Percentiles rank a stretch among this genome's conserved stretches.
Evolutionary conservation across 169 alveolate species (phyloP).

Genomic region (Plasmodium berghei): DNA sequence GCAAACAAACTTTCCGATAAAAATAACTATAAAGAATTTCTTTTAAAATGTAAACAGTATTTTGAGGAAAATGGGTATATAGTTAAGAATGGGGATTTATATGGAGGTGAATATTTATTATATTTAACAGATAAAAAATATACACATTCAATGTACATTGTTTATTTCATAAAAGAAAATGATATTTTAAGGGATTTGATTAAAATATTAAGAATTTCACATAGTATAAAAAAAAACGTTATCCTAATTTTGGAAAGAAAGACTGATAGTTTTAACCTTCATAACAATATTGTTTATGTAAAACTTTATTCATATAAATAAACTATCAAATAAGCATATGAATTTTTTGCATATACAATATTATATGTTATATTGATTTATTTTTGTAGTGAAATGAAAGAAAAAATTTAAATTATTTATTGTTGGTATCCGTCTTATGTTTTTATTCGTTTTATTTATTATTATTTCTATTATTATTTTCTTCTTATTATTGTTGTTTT

Average conservation of each 20-base stretch:
- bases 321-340: neutral
- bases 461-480: neutral
- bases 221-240: slow-evolving; percentile 49
- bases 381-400: too few relatives aligned
- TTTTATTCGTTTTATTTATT: too few relatives aligned
- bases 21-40: neutral
- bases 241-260: slow-evolving; percentile 25
- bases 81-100: slow-evolving; percentile 34
- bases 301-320: slow-evolving; percentile 30
- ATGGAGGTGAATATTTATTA: slow-evolving; percentile 68
- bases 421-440: too few relatives aligned
- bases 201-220: slow-evolving; percentile 37
- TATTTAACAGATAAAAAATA: slow-evolving; percentile 40
- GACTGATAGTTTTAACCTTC: neutral
- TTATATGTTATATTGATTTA: too few relatives aligned
- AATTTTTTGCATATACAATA: too few relatives aligned
- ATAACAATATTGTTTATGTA: slow-evolving; percentile 26
- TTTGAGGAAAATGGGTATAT: slow-evolving; percentile 23
- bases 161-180: slow-evolving; percentile 23
- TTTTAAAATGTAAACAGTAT: slow-evolving; percentile 17
- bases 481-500: neutral
- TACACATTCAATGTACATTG: slow-evolving; percentile 55
- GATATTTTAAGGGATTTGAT: slow-evolving; percentile 36
- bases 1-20: neutral
- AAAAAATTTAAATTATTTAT: too few relatives aligned